A percentile compares a stretch with the other conserved stretches of the same genome.
Evolutionary conservation across 352 stramenopile species (phyloP).

Genomic region (Halophytophthora batemanensis): DNA sequence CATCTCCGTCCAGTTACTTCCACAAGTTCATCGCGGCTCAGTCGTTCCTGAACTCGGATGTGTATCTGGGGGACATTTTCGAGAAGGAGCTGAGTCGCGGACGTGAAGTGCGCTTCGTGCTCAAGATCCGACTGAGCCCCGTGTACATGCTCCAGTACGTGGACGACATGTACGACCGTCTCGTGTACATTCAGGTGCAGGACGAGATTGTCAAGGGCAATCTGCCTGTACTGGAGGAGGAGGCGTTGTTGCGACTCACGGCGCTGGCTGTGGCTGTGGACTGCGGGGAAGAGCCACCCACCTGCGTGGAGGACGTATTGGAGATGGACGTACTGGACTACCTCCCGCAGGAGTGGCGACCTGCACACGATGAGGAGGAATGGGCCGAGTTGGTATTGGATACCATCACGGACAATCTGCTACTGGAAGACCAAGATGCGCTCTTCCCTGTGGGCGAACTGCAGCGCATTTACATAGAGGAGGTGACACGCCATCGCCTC

Average conservation of each 20-base stretch:
- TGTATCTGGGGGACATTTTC: slow-evolving; percentile 90
- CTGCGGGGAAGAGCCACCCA: slow-evolving; percentile 49
- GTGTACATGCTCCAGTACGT: slow-evolving; percentile 80
- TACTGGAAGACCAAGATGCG: slow-evolving; percentile 42
- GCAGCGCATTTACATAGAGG: slow-evolving; percentile 85
- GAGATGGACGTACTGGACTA: slow-evolving; percentile 84
- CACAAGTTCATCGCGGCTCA: slow-evolving; percentile 77
- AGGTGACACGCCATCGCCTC: slow-evolving; percentile 70
- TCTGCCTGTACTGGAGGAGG: slow-evolving; percentile 75
- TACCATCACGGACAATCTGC: slow-evolving; percentile 46
- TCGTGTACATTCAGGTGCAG: slow-evolving; percentile 90
- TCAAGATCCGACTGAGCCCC: slow-evolving; percentile 90
- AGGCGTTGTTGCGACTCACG: slow-evolving; percentile 72
- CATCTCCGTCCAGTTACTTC: slow-evolving; percentile 57
- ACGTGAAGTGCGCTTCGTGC: slow-evolving; percentile 88
- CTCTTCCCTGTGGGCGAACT: slow-evolving; percentile 46
- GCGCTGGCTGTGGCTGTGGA: slow-evolving; percentile 83
- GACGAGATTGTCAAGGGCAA: slow-evolving; percentile 91
- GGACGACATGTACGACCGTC: slow-evolving; percentile 79
- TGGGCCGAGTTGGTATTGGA: slow-evolving; percentile 79
- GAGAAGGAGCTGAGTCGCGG: slow-evolving; percentile 88
- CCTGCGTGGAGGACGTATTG: slow-evolving; percentile 54
- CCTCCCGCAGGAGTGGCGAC: slow-evolving; percentile 75
- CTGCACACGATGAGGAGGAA: slow-evolving; percentile 63
- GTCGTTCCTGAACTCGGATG: slow-evolving; percentile 74